Evolutionary conservation across 345 rosid genomes (phyloP).

Genomic region (Atalantia buxifolia): DNA sequence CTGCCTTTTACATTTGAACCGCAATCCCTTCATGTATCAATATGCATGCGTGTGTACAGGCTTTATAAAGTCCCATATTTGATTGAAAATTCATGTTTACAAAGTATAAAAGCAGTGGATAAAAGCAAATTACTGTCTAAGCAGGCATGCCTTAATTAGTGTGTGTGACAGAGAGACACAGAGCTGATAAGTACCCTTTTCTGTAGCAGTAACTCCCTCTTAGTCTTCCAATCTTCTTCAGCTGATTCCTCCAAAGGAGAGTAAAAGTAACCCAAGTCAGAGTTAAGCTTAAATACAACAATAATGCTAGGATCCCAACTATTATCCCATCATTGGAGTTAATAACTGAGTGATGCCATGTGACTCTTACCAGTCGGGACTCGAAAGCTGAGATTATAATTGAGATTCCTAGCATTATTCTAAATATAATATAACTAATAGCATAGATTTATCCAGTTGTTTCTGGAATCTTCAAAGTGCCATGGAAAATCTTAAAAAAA

Average conservation of each 20-base stretch:
- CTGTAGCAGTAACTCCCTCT: slow-evolving; percentile 74
- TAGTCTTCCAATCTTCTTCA: slow-evolving; percentile 93
- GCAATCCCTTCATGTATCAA: too few species aligned
- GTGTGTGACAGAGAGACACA: neutral
- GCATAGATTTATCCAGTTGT: neutral
- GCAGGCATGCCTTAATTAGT: neutral
- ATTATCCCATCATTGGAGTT: too few species aligned
- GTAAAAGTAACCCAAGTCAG: slow-evolving; percentile 14
- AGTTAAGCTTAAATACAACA: neutral
- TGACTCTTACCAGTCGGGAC: too few species aligned
- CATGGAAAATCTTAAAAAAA: neutral
- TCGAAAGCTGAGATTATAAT: too few species aligned
- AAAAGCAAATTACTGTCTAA: neutral
- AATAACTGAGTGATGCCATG: too few species aligned
- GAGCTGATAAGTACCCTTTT: slow-evolving; percentile 52
- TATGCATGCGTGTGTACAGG: too few species aligned
- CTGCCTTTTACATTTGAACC: too few species aligned
- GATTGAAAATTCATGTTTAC: neutral
- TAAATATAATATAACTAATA: neutral
- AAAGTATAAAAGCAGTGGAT: neutral
- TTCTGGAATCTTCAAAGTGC: neutral
- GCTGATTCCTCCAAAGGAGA: slow-evolving; percentile 56
- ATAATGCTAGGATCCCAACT: too few species aligned
- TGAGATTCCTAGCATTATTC: too few species aligned
- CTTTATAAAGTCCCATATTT: neutral